Evolutionary conservation across 2,329 filamentous ascomycete genomes (phyloP).

Genomic region (Fusarium protoensiforme): DNA sequence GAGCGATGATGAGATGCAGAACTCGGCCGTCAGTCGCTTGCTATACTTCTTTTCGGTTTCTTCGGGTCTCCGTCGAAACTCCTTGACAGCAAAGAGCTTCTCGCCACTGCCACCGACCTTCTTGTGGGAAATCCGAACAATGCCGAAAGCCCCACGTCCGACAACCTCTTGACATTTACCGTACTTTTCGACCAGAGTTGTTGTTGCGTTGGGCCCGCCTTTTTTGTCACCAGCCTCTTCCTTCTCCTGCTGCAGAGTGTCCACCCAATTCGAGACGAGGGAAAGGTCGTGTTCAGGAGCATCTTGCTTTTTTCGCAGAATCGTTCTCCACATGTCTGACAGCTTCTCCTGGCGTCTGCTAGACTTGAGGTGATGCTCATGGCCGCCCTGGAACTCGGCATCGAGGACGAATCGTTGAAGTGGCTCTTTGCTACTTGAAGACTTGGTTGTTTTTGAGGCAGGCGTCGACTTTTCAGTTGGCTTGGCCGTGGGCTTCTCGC

Average conservation of each 20-base stretch:
- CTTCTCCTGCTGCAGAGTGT: conserved; percentile 89
- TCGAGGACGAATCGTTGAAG: conserved; percentile 64
- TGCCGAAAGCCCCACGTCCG: conserved; percentile 94
- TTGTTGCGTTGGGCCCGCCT: conserved; percentile 75
- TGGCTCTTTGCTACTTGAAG: conserved; percentile 48
- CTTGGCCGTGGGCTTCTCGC: conserved; percentile 34
- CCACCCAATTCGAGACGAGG: conserved; percentile 95
- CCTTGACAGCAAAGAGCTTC: conserved; percentile 96
- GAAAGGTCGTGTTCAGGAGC: conserved; percentile 84
- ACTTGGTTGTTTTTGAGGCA: conserved; percentile 44
- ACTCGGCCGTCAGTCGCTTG: conserved; percentile 95
- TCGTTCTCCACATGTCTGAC: conserved; percentile 87
- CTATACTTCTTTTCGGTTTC: conserved; percentile 98
- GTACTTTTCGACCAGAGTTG: conserved; percentile 91
- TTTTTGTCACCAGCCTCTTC: conserved; percentile 87
- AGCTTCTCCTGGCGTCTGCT: conserved; percentile 95
- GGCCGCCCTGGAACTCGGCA: conserved; percentile 70
- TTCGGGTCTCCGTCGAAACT: conserved; percentile 93
- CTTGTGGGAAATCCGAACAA: conserved; percentile 98
- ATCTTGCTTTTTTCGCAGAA: conserved; percentile 87
- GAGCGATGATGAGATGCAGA: conserved; percentile 97
- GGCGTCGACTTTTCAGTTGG: conserved; percentile 42
- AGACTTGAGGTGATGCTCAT: conserved; percentile 90
- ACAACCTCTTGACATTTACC: conserved; percentile 98
- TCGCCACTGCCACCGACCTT: conserved; percentile 84